A percentile compares a stretch with the other conserved stretches of the same genome.
Evolutionary conservation across 106 monocot genomes (phyloP).

Genomic region (Alisma plantagoaquatica): DNA sequence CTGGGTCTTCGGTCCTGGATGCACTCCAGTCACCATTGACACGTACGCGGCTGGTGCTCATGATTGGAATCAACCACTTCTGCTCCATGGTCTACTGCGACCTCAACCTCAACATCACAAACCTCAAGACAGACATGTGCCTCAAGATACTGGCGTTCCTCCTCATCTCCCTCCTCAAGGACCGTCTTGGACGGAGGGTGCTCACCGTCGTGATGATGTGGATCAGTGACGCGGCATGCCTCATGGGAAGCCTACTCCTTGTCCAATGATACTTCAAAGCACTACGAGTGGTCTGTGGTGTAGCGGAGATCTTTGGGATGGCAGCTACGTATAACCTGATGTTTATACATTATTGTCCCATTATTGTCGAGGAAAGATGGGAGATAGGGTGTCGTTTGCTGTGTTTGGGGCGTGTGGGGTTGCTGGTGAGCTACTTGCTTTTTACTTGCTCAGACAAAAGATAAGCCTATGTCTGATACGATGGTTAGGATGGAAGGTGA

Average conservation of each 20-base stretch:
- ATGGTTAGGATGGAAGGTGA: conserved; percentile 18
- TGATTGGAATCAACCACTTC: conserved; percentile 41
- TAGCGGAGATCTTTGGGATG: conserved; percentile 80
- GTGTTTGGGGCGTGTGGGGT: conserved; percentile 17
- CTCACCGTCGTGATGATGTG: conserved; percentile 49
- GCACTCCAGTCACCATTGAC: conserved; percentile 40
- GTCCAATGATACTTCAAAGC: conserved; percentile 11
- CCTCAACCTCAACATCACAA: conserved; percentile 85
- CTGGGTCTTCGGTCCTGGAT: conserved; percentile 68
- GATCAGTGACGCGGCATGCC: conserved; percentile 57
- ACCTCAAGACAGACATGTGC: conserved; percentile 69
- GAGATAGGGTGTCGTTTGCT: conserved; percentile 15
- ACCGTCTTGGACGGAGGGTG: conserved; percentile 44
- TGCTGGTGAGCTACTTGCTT: conserved; percentile 10
- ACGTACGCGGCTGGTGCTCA: conserved; percentile 37
- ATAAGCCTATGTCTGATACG: conserved; percentile 18
- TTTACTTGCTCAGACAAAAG: conserved; percentile 21
- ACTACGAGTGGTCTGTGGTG: conserved; percentile 42
- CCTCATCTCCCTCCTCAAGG: conserved; percentile 40
- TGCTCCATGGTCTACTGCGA: conserved; percentile 76
- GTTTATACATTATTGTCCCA: conserved; percentile 65
- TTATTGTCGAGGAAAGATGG: conserved; percentile 61
- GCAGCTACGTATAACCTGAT: conserved; percentile 71
- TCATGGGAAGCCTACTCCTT: conserved; percentile 18
- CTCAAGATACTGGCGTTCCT: conserved; percentile 50